Conservation (phyloP, 805 yeast genomes). For the Groenewaldozyma tartarivorans region DNA sequence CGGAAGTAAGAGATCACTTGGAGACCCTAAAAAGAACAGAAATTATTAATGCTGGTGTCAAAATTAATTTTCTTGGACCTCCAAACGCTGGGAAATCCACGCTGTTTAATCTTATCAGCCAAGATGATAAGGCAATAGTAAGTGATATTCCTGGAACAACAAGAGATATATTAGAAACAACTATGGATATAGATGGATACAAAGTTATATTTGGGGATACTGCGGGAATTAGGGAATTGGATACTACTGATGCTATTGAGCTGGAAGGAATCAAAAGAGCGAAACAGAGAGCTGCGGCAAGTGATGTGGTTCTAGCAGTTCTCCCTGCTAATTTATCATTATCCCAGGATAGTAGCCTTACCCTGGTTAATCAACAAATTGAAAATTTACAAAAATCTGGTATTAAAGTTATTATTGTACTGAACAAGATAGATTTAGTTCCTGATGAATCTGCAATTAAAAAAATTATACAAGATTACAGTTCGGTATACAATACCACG, state of each 20-base stretch:
- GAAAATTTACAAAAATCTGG: not conserved
- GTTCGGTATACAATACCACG: constrained; percentile 11
- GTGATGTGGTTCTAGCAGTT: constrained; percentile 65
- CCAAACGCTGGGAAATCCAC: constrained; percentile 97
- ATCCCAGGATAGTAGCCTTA: constrained; percentile 5
- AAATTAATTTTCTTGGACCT: constrained; percentile 69
- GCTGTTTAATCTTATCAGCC: constrained; percentile 62
- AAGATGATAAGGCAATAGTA: constrained; percentile 81
- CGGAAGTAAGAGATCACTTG: constrained; percentile 36
- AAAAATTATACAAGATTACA: constrained; percentile 1
- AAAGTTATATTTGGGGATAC: constrained; percentile 84
- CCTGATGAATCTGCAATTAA: not conserved
- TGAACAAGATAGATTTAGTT: constrained; percentile 26
- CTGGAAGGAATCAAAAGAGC: constrained; percentile 77
- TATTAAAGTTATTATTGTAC: constrained; percentile 21
- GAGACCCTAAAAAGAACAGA: constrained; percentile 27
- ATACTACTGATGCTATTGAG: constrained; percentile 37
- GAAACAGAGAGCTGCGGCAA: constrained; percentile 41
- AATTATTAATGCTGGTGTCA: constrained; percentile 62
- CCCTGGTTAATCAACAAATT: constrained; percentile 10
- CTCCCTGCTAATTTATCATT: constrained; percentile 13
- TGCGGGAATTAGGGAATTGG: constrained; percentile 66
- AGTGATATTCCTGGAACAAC: constrained; percentile 92
- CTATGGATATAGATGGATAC: constrained; percentile 72
- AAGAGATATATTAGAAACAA: constrained; percentile 75